Base-by-base conservation (phyloP, 345 rosid species). In the Laguncularia racemosa region DNA sequence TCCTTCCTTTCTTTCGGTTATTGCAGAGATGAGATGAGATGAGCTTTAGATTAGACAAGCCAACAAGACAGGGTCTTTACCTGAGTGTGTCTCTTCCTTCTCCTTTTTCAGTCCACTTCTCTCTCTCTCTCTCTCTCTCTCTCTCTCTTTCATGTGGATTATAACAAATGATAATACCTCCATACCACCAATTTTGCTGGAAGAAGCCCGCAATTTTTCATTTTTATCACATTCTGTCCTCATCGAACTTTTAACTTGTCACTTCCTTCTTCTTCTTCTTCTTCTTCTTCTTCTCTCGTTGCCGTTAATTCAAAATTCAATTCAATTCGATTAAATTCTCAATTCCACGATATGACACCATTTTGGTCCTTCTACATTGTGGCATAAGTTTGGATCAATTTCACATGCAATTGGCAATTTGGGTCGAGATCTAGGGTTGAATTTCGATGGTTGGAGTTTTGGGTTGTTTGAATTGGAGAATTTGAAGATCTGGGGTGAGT, bases 41-140 rank as follows among this genome's bases (percentile, higher is more conserved):
- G 2, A 26, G n/a, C n/a, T n/a, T n/a, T 23, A 33, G 40, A 33
- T 33, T 33, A 33, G 40, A 33, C 40, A 6, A 33, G 40, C 0
- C 40, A 33, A 33, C 40, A 33, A 33, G 40, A 33, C 40, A 4
- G 40, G 40, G 9, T 9, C 11, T 33, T 33, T 9, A 33, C 40
- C 40, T 33, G 4, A 33, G 40, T 33, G 40, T 33, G 40, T 33
- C 9, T 33, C 40, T 23, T 46, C 52, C 20, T 19, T 20, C 49
- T 15, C 38, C 49, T 46, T 57, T 20, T 46, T 45, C 38, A 44
- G 50, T 57, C 49, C 50, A 44, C 60, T 57, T 21, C 50, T 44
- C 60, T 44, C 33, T 19, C 14, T 44, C 60, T 43, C 50, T 44
- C 26, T 44, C 44, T 21, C 50, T 44, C 60, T 44, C 33, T 19